phyloP scores from a whole-genome alignment of 2,329 filamentous ascomycete species.

The Hymenoscyphus linearis region DNA sequence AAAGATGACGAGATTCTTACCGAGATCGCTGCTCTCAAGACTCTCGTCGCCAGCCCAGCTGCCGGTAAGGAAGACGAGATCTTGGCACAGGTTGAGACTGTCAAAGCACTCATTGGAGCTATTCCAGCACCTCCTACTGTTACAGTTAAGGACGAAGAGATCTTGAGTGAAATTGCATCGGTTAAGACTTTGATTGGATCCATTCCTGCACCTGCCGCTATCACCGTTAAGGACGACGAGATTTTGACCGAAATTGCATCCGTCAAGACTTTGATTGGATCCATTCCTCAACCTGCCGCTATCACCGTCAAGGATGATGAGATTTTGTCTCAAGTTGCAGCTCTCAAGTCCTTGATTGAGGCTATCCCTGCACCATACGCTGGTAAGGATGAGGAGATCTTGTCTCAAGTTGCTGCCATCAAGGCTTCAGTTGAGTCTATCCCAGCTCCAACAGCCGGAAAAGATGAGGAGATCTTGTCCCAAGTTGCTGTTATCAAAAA shows the following conservation, averaged over 20 bases:
- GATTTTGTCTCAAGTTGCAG: slow-evolving; percentile 6
- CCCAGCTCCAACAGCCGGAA: background rate
- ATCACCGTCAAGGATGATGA: slow-evolving; percentile 10
- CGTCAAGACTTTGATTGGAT: slow-evolving; percentile 14
- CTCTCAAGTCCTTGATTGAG: slow-evolving; percentile 9
- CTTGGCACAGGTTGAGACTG: slow-evolving; percentile 3
- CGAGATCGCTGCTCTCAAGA: slow-evolving; percentile 8
- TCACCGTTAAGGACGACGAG: slow-evolving; percentile 7
- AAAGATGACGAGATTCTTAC: slow-evolving; percentile 10
- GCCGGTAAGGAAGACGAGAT: slow-evolving; percentile 8
- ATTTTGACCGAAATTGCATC: slow-evolving; percentile 5
- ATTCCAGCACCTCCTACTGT: slow-evolving; percentile 8
- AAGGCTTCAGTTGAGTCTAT: slow-evolving; percentile 8
- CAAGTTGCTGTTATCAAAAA: slow-evolving; percentile 9
- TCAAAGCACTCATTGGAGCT: slow-evolving; percentile 3
- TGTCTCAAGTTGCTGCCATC: background rate
- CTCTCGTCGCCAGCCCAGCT: background rate
- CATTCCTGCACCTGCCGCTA: slow-evolving; percentile 7
- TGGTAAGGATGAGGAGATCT: slow-evolving; percentile 4
- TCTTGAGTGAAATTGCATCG: slow-evolving; percentile 9
- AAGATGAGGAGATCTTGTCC: slow-evolving; percentile 7
- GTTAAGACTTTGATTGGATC: slow-evolving; percentile 3
- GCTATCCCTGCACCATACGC: background rate
- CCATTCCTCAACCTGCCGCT: background rate
- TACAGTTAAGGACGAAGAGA: slow-evolving; percentile 8